Evolutionary conservation across 2,329 filamentous ascomycete species (phyloP), one percentile per base, ranked within the genome.

Genomic region (Piedraia hortae): DNA sequence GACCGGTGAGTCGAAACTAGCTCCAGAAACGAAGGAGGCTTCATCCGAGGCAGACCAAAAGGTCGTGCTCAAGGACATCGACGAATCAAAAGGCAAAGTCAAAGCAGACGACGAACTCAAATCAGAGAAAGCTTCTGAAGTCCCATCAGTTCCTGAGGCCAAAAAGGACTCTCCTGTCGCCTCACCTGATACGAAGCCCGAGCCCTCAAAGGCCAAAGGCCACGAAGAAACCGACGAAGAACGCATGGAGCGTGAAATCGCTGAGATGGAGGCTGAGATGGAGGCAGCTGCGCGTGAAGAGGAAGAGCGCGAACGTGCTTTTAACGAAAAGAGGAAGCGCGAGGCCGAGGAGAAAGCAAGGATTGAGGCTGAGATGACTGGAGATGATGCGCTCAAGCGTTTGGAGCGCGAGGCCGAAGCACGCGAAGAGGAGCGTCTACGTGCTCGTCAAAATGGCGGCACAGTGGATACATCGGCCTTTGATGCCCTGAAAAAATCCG

Each of bases 261-360:
- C 59, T 10, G 71, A 78, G 44, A 51, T 53, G 50, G 51, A 54
- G 29, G 47, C 39, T 11, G 71, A 78, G 44, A 51, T 53, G 50
- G 51, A 54, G 29, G 47, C 39, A 11, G 28, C 24, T 12, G 34
- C 37, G 21, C 28, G 29, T 12, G 43, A 42, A 28, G 47, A 50
- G 26, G 59, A 67, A 29, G 71, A 75, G 41, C 56, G 58, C 10
- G 70, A 71, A 46, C 69, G 66, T 56, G 67, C 70, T 36, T 63
- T 62, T 28, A 48, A 71, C 1, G 72, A 77, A 39, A 69, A 75
- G 44, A 69, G 67, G 48, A 59, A 58, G 34, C 57, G 56, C 39
- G 57, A 61, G 33, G 45, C 51, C 16, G 50, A 51, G 20, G 55
- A 45, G 24, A 34, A 32, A 14, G 39, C 33, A 16, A 38, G 33